Conservation (phyloP, 371 early-diverging fungal species). For the Apophysomyces sp. region DNA sequence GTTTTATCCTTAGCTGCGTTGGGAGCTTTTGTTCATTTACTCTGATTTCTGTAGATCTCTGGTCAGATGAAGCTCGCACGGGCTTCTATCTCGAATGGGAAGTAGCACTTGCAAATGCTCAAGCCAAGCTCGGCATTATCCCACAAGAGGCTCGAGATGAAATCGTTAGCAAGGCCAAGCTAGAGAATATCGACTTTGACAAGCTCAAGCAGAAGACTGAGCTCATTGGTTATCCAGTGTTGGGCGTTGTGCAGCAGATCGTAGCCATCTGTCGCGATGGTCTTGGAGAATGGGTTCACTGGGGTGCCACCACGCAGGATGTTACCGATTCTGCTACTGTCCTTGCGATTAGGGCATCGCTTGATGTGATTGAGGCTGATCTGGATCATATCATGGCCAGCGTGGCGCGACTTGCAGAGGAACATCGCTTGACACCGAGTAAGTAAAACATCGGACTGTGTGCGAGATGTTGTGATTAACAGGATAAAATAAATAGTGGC, state of each 20-base stretch:
- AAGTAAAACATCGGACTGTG: background rate
- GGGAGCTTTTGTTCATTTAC: background rate
- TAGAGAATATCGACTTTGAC: slow-evolving; percentile 19
- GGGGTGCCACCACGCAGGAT: slow-evolving; percentile 23
- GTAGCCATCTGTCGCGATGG: slow-evolving; percentile 5
- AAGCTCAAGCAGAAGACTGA: slow-evolving; percentile 14
- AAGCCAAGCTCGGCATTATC: slow-evolving; percentile 17
- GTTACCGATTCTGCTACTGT: slow-evolving; percentile 22
- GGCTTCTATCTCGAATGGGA: slow-evolving; percentile 20
- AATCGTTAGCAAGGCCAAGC: slow-evolving; percentile 4
- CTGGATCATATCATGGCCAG: slow-evolving; percentile 7
- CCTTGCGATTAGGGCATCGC: slow-evolving; percentile 9
- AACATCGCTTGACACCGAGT: slow-evolving; percentile 14
- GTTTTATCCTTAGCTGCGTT: background rate
- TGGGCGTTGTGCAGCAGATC: slow-evolving; percentile 20
- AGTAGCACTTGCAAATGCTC: slow-evolving; percentile 16
- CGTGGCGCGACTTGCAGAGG: slow-evolving; percentile 7
- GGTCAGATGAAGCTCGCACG: slow-evolving; percentile 18
- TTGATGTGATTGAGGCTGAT: slow-evolving; percentile 11
- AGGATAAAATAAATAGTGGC: no score
- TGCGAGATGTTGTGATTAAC: no score
- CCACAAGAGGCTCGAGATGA: slow-evolving; percentile 15
- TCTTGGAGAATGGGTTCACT: slow-evolving; percentile 17
- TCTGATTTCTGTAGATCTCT: slow-evolving; percentile 6
- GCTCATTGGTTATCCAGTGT: slow-evolving; percentile 19